A percentile compares a stretch with the other conserved stretches of the same genome.
phyloP scores from a whole-genome alignment of 768 basidiomycete species.

The Mycena indigotica region DNA sequence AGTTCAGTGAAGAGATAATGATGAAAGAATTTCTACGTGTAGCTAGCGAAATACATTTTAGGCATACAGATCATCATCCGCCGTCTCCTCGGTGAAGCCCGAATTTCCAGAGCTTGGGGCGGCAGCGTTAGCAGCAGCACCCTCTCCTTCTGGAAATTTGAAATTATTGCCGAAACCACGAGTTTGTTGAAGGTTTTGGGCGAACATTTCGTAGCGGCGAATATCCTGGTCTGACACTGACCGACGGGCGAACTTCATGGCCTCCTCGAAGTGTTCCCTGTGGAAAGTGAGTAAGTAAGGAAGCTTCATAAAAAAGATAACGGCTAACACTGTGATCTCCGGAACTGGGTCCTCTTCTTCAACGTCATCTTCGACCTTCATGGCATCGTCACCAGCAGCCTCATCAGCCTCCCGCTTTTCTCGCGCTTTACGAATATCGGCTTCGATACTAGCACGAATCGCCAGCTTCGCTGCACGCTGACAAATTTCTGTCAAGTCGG shows the following conservation, averaged over 20 bases:
- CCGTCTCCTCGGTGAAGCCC: constrained; percentile 81
- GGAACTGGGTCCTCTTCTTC: constrained; percentile 87
- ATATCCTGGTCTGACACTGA: constrained; percentile 97
- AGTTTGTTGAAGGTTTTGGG: constrained; percentile 91
- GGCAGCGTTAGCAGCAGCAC: constrained; percentile 43
- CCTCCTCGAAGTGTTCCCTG: constrained; percentile 96
- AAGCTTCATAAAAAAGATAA: background rate
- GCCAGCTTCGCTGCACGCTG: constrained; percentile 97
- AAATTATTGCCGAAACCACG: constrained; percentile 93
- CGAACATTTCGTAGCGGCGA: constrained; percentile 97
- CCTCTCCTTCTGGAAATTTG: constrained; percentile 90
- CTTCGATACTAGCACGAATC: constrained; percentile 92
- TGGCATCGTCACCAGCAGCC: constrained; percentile 63
- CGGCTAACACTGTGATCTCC: constrained; percentile 68
- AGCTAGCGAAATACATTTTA: constrained; percentile 31
- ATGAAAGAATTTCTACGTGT: constrained; percentile 14
- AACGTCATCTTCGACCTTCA: constrained; percentile 72
- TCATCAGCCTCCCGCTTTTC: constrained; percentile 85
- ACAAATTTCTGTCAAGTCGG: constrained; percentile 99
- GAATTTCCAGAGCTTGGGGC: constrained; percentile 57
- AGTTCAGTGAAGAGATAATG: background rate
- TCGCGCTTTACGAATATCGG: constrained; percentile 78
- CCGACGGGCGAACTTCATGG: constrained; percentile 96
- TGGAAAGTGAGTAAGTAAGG: constrained; percentile 18
- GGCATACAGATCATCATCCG: constrained; percentile 92